A percentile compares a stretch with the other conserved stretches of the same genome.
Conservation (phyloP, 2,329 filamentous ascomycete genomes). For the Penicillium occitanis region DNA sequence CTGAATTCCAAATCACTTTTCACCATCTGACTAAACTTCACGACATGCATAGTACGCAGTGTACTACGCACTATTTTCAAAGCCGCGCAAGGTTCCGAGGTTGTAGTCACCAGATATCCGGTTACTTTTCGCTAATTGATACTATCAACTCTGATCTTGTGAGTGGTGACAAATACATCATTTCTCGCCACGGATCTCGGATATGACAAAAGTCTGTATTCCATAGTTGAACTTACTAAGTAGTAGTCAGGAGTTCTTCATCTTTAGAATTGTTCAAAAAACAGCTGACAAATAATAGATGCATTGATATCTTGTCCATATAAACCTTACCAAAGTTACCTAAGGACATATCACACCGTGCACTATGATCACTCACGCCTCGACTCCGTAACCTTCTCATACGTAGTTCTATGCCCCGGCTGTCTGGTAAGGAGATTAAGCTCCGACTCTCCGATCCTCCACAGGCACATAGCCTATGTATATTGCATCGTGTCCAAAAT, state of each 20-base stretch:
- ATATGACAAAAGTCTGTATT: background rate
- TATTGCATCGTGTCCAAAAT: background rate
- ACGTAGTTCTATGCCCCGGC: background rate
- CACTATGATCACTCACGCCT: background rate
- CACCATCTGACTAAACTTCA: background rate
- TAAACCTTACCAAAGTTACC: background rate
- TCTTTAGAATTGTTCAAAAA: background rate
- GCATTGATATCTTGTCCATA: background rate
- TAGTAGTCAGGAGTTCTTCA: background rate
- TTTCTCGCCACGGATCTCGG: background rate
- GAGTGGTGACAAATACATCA: background rate
- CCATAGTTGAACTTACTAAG: background rate
- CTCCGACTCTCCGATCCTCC: background rate
- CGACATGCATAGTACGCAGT: background rate
- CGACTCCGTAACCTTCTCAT: background rate
- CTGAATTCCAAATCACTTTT: background rate
- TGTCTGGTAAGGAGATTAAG: background rate
- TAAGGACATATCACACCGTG: background rate
- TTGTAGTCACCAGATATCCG: background rate
- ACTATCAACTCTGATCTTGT: background rate
- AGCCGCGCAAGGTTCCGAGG: background rate
- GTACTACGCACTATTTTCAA: background rate
- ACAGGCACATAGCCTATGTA: background rate
- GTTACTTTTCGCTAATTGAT: background rate
- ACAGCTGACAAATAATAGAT: background rate